phyloP scores from a whole-genome alignment of 169 alveolate genomes.

The Toxoplasma gondii region DNA sequence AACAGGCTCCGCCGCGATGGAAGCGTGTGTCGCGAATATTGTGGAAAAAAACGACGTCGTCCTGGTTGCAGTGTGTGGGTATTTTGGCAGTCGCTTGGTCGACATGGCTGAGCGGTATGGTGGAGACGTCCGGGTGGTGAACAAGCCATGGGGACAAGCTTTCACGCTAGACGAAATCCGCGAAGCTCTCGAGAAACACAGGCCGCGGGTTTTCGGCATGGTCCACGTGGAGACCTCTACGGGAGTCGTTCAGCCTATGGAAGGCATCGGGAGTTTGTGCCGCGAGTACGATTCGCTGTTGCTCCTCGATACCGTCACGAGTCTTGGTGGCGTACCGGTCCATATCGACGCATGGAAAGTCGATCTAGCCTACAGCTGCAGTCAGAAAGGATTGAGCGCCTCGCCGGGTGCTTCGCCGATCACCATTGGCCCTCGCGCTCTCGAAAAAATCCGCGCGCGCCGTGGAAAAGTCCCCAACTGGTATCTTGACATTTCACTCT shows the following conservation, averaged over 20 bases:
- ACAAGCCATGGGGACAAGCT: slow-evolving; percentile 63
- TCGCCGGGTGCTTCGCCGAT: slow-evolving; percentile 70
- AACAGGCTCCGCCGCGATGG: slow-evolving; percentile 74
- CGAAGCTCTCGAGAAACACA: slow-evolving; percentile 47
- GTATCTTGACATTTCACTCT: slow-evolving; percentile 20
- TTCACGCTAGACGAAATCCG: slow-evolving; percentile 58
- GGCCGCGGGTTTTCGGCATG: slow-evolving; percentile 52
- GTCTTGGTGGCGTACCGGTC: slow-evolving; percentile 66
- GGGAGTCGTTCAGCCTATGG: slow-evolving; percentile 69
- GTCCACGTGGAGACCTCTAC: slow-evolving; percentile 73
- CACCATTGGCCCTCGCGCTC: slow-evolving; percentile 68
- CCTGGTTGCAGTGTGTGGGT: slow-evolving; percentile 53
- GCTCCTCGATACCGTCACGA: slow-evolving; percentile 69
- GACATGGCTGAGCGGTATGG: slow-evolving; percentile 70
- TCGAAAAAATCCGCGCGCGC: slow-evolving; percentile 41
- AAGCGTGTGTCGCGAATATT: slow-evolving; percentile 67
- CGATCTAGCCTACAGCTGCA: slow-evolving; percentile 58
- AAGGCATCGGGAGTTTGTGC: slow-evolving; percentile 61
- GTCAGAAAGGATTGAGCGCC: slow-evolving; percentile 66
- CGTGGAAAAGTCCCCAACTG: slow-evolving; percentile 37
- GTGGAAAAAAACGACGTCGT: slow-evolving; percentile 54
- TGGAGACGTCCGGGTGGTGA: slow-evolving; percentile 48
- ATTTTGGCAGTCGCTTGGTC: slow-evolving; percentile 62
- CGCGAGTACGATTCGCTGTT: slow-evolving; percentile 52
- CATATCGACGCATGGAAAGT: slow-evolving; percentile 62